These are phyloP conservation scores for Poa pratensis DNA, from an alignment of 176 grass and related monocot species.

Conservation along the genomic window DNA sequence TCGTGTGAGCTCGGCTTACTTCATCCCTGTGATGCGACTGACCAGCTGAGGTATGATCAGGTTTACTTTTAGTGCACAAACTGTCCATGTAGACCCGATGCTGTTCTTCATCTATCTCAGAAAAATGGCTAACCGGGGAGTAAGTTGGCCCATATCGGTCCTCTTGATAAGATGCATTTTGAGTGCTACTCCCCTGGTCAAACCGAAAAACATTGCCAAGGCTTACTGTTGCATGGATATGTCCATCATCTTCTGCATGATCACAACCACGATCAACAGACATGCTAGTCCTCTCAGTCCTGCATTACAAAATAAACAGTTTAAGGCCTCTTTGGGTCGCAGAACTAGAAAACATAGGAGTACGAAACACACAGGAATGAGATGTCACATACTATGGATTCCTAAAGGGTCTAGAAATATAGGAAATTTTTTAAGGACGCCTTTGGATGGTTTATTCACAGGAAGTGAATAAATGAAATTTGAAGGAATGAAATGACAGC, in stretches of 20 bases:
- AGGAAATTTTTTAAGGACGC: neutral
- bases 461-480: neutral
- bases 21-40: conserved; percentile 19
- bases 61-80: conserved; percentile 13
- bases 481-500: neutral
- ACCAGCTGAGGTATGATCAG: conserved; percentile 27
- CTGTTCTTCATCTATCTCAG: conserved; percentile 19
- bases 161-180: conserved; percentile 35
- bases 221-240: conserved; percentile 17
- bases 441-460: neutral
- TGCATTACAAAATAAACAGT: conserved; percentile 37
- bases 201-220: conserved; percentile 19
- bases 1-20: conserved; percentile 7
- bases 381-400: neutral
- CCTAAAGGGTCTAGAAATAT: neutral
- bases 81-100: conserved; percentile 32
- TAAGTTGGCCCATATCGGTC: conserved; percentile 13
- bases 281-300: conserved; percentile 24
- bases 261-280: neutral
- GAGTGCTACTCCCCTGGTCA: conserved; percentile 20
- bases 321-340: neutral
- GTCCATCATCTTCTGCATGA: conserved; percentile 12
- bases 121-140: conserved; percentile 30
- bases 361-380: neutral
- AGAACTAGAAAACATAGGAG: neutral